phyloP scores from a whole-genome alignment of 257 asterid species.

The Craterostigma plantagineum region DNA sequence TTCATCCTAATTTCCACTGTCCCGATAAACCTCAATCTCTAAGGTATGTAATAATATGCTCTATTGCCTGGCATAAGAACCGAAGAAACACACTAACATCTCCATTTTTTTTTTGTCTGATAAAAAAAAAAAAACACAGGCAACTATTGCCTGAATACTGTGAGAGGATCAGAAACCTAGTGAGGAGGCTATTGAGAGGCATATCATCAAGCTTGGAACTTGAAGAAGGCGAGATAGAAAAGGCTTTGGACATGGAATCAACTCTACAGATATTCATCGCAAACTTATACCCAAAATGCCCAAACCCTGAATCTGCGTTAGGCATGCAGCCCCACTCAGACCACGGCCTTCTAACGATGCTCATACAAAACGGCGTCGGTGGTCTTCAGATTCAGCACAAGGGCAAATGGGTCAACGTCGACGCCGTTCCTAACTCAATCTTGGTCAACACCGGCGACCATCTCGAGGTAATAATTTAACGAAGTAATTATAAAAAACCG shows the following conservation, averaged over 20 bases:
- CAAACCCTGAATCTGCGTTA: slow-evolving; percentile 43
- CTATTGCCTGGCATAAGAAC: background rate
- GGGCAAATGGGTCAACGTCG: slow-evolving; percentile 40
- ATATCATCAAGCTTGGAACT: slow-evolving; percentile 39
- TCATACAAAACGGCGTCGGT: slow-evolving; percentile 36
- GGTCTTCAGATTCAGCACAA: slow-evolving; percentile 51
- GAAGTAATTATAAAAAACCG: background rate
- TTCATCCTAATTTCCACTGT: slow-evolving; percentile 45
- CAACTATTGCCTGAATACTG: slow-evolving; percentile 24
- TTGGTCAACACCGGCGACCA: slow-evolving; percentile 58
- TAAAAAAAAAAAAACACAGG: slow-evolving; percentile 13
- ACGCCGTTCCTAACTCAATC: slow-evolving; percentile 36
- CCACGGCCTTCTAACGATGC: slow-evolving; percentile 64
- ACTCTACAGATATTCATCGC: slow-evolving; percentile 25
- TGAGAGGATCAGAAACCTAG: slow-evolving; percentile 20
- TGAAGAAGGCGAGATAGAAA: slow-evolving; percentile 23
- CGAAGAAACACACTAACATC: background rate
- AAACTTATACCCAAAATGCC: slow-evolving; percentile 56
- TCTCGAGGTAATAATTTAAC: slow-evolving; percentile 40
- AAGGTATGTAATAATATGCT: slow-evolving; percentile 21
- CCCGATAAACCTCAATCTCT: slow-evolving; percentile 40
- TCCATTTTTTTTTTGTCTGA: background rate
- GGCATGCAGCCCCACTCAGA: slow-evolving; percentile 74
- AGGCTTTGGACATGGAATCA: slow-evolving; percentile 22
- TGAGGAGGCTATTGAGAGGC: slow-evolving; percentile 18